Evolutionary conservation across 441 rosid genomes (phyloP).

Genomic region (Jatropha multifida): DNA sequence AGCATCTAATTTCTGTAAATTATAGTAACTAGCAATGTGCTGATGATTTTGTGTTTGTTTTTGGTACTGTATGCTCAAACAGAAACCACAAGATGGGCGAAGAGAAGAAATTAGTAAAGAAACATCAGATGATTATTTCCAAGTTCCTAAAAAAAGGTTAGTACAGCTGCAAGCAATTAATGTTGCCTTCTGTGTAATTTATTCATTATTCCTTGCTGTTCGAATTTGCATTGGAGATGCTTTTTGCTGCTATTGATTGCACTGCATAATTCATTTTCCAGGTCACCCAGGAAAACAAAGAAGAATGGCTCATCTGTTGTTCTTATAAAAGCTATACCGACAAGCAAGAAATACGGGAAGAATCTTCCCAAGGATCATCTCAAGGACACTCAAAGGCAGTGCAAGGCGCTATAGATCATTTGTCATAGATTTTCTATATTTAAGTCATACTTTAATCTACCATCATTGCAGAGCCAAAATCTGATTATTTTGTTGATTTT

Average conservation of each 20-base stretch:
- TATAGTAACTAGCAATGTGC: neutral
- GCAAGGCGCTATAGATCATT: slow-evolving; percentile 15
- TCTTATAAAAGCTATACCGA: slow-evolving; percentile 39
- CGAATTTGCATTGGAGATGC: neutral
- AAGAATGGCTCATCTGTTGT: slow-evolving; percentile 45
- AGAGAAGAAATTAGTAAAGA: slow-evolving; percentile 28
- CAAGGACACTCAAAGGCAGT: slow-evolving; percentile 21
- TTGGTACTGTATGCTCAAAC: slow-evolving; percentile 29
- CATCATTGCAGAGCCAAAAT: no score
- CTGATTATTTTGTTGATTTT: no score
- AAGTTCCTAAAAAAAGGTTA: slow-evolving; percentile 48
- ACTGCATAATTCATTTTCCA: slow-evolving; percentile 30
- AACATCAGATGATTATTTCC: slow-evolving; percentile 26
- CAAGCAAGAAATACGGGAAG: slow-evolving; percentile 40
- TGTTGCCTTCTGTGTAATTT: neutral
- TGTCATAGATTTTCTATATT: neutral
- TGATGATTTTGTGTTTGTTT: slow-evolving; percentile 11
- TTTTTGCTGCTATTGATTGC: slow-evolving; percentile 13
- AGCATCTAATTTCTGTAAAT: neutral
- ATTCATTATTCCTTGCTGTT: neutral
- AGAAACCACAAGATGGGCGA: slow-evolving; percentile 22
- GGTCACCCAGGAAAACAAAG: slow-evolving; percentile 47
- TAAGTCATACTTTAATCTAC: neutral
- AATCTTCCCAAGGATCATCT: slow-evolving; percentile 23
- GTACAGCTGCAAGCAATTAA: slow-evolving; percentile 11